Evolutionary conservation across 2,329 filamentous ascomycete genomes (phyloP), one percentile per base, ranked within the genome.

Genomic region (Bipolaris gigantea): DNA sequence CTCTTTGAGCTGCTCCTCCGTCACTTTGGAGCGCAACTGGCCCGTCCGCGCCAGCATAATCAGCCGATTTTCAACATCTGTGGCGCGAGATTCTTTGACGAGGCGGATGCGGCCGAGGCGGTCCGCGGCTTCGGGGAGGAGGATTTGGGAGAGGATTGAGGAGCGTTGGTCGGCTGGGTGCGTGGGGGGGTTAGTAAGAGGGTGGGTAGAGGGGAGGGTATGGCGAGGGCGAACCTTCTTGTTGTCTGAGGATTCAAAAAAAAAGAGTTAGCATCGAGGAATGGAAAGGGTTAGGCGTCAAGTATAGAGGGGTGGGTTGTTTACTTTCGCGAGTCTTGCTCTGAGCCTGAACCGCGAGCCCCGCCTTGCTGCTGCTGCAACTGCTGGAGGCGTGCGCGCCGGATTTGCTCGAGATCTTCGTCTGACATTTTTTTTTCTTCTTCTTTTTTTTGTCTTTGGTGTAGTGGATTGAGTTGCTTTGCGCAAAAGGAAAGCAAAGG

Each of bases 41-140:
- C 93, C 92, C 21, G 87, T 85, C 69, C 92, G 86, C 54, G 94
- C 93, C 53, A 99, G 84, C 86, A 88, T 92, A 75, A 99, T 92
- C 52, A 99, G 84, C 46, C 93, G 80, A 81, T 95, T 92, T 80
- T 99, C 94, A 53, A 99, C 85, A 69, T 97, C 92, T 57, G 83
- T 84, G 33, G 94, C 94, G 68, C 94, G 90, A 65, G 88, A 87
- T 73, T 92, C 91, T 78, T 97, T 97, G 71, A 99, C 94, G 56
- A 99, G 86, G 32, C 93, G 89, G 78, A 99, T 97, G 62, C 94
- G 90, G 53, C 90, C 91, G 1, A 99, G 84, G 13, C 94, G 89
- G 78, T 99, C 94, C 56, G 91, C 89, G 16, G 94, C 94, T 71
- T 93, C 91, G 63, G 94, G 94, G 68, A 92, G 88, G 58, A 99